These are phyloP conservation scores for Coemansia pectinata DNA, from an alignment of 192 early-diverging fungal species.

Conservation along the genomic window DNA sequence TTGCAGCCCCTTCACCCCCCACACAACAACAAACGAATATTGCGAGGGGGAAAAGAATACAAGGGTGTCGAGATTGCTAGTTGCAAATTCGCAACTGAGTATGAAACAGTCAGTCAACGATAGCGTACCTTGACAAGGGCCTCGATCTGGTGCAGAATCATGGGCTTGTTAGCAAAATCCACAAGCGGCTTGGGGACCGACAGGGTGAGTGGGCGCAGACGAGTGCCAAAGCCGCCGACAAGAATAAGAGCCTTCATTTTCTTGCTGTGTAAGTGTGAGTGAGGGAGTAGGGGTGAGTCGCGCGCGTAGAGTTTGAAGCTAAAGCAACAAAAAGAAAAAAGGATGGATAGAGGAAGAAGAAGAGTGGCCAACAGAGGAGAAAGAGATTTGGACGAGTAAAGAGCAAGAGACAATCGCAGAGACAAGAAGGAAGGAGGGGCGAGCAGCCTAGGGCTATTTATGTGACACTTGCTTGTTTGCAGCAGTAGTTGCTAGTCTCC, in stretches of 20 bases:
- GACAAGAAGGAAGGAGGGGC: neutral
- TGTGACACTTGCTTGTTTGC: neutral
- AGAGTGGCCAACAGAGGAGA: conserved; percentile 2
- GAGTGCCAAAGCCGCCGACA: conserved; percentile 94
- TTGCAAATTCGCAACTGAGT: neutral
- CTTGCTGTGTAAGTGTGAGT: conserved; percentile 13
- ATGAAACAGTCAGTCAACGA: neutral
- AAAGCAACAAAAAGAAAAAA: neutral
- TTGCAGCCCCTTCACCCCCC: neutral
- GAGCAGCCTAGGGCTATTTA: neutral
- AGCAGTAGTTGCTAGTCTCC: neutral
- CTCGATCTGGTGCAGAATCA: conserved; percentile 99
- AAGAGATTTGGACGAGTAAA: neutral
- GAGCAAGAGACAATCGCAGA: neutral
- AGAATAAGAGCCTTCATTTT: conserved; percentile 85
- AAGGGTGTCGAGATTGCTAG: neutral
- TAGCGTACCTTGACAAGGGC: conserved; percentile 85
- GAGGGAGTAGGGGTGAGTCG: neutral
- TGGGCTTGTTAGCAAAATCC: conserved; percentile 99
- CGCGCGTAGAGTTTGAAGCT: neutral
- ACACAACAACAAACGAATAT: neutral
- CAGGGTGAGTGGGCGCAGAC: conserved; percentile 95
- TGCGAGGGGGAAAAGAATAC: neutral
- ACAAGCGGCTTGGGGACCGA: conserved; percentile 97
- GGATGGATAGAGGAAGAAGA: neutral